phyloP scores from a whole-genome alignment of 2,329 filamentous ascomycete genomes.

The Byssochlamys sp. region DNA sequence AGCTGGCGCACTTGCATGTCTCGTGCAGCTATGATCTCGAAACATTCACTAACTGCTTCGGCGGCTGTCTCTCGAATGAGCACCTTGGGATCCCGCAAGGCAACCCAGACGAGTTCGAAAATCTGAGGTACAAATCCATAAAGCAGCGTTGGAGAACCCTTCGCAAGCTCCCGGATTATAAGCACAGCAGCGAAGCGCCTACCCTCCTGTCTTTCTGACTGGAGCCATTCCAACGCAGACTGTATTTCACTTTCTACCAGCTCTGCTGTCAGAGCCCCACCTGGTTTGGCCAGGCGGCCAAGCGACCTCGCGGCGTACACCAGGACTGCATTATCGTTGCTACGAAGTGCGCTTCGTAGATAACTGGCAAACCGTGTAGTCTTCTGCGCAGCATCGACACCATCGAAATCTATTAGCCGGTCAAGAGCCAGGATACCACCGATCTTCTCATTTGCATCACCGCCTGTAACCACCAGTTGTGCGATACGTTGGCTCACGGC shows the following conservation, averaged over 20 bases:
- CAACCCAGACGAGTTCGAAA: constrained; percentile 93
- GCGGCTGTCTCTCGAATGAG: constrained; percentile 86
- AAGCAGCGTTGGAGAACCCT: constrained; percentile 87
- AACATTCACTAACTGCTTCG: constrained; percentile 87
- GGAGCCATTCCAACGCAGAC: constrained; percentile 90
- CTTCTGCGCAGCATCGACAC: constrained; percentile 84
- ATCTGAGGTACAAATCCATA: constrained; percentile 93
- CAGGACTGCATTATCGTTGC: constrained; percentile 85
- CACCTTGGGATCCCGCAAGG: constrained; percentile 76
- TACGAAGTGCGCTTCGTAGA: constrained; percentile 74
- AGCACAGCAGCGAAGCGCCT: constrained; percentile 87
- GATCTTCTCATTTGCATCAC: constrained; percentile 76
- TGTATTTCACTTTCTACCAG: constrained; percentile 95
- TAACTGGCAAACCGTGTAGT: constrained; percentile 90
- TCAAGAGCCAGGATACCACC: constrained; percentile 89
- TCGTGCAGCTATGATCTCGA: constrained; percentile 87
- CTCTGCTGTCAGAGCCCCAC: constrained; percentile 87
- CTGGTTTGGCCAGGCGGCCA: constrained; percentile 81
- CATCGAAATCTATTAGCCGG: constrained; percentile 89
- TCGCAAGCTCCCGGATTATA: constrained; percentile 77
- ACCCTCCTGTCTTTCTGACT: constrained; percentile 88
- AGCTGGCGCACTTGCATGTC: constrained; percentile 77
- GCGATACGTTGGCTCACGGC: constrained; percentile 58
- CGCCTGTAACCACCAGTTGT: constrained; percentile 70
- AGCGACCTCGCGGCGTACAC: constrained; percentile 79